Base-by-base conservation (phyloP, 2,329 filamentous ascomycete genomes). In the Pseudogymnoascus sp. region DNA sequence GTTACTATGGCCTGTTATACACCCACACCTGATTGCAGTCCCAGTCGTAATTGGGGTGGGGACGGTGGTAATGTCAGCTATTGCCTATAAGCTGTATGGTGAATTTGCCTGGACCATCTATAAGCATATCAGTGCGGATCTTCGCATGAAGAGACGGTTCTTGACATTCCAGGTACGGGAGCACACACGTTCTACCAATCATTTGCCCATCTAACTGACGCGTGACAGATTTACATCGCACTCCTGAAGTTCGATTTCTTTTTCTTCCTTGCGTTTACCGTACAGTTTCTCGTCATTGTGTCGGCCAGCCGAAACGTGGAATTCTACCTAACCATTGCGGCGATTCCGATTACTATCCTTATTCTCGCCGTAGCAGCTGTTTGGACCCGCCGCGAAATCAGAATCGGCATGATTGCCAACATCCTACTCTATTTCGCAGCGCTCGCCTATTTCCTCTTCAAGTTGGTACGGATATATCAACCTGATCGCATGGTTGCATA, bases 41-140 rank as follows among this genome's bases (percentile, higher is more conserved):
- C 94, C 94, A 0, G 85, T 82, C 67, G 82, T 99, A 61, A 88
- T 97, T 65, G 90, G 83, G 0, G 74, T 95, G 28, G 83, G 83
- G 28, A 92, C 89, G 2, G 64, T 92, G 5, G 69, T 84, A 59
- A 85, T 97, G 79, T 79, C 79, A 12, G 87, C 90, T 63, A 77
- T 92, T 58, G 85, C 92, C 2, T 97, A 91, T 89, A 96, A 96
- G 76, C 81, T 99, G 30, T 97, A 99, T 72, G 91, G 96, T 70
- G 92, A 96, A 73, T 99, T 99, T 74, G 92, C 94, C 9, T 99
- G 94, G 94, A 94, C 94, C 61, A 99, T 99, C 70, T 91, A 99
- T 75, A 99, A 99, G 79, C 92, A 95, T 74, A 99, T 99, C 71
- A 95, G 92, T 70, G 94, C 94, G 58, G 94, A 99, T 77, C 83